Percentiles rank a stretch among this genome's conserved stretches.
phyloP scores from a whole-genome alignment of 176 grass and related monocot species.

The Hsuehochloa calcarea region DNA sequence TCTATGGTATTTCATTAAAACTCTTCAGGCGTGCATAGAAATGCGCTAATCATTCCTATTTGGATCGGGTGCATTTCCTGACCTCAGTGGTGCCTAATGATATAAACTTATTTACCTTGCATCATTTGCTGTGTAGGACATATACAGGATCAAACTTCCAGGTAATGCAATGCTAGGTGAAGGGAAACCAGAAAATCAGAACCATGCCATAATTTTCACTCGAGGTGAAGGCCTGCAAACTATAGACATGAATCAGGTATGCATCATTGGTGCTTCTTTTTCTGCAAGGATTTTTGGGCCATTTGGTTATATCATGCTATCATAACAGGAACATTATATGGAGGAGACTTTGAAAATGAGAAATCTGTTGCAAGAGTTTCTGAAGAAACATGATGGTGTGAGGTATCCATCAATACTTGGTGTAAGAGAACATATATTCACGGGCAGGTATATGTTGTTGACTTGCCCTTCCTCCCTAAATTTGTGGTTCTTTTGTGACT shows the following conservation, averaged over 20 bases:
- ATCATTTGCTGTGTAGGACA: conserved; percentile 56
- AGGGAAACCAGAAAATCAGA: conserved; percentile 99
- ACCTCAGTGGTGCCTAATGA: background rate
- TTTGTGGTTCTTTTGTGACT: conserved; percentile 4
- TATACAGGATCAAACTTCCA: conserved; percentile 96
- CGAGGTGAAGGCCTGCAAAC: conserved; percentile 93
- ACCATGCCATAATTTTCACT: conserved; percentile 97
- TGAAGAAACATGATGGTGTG: conserved; percentile 87
- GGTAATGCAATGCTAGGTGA: conserved; percentile 87
- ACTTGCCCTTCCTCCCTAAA: background rate
- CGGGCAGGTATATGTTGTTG: conserved; percentile 56
- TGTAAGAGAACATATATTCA: conserved; percentile 97
- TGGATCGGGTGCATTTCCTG: background rate
- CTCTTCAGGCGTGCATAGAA: background rate
- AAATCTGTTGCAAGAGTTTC: conserved; percentile 95
- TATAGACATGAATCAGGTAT: conserved; percentile 99
- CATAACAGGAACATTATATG: conserved; percentile 88
- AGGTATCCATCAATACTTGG: conserved; percentile 96
- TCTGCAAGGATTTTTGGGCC: background rate
- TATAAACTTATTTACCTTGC: conserved; percentile 9
- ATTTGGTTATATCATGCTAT: background rate
- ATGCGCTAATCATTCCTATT: background rate
- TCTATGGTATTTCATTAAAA: background rate
- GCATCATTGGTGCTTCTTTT: conserved; percentile 5
- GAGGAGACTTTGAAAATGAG: conserved; percentile 98